These are phyloP conservation scores for Theileria sp. DNA, from an alignment of 169 alveolate genomes.

Conservation along the genomic window DNA sequence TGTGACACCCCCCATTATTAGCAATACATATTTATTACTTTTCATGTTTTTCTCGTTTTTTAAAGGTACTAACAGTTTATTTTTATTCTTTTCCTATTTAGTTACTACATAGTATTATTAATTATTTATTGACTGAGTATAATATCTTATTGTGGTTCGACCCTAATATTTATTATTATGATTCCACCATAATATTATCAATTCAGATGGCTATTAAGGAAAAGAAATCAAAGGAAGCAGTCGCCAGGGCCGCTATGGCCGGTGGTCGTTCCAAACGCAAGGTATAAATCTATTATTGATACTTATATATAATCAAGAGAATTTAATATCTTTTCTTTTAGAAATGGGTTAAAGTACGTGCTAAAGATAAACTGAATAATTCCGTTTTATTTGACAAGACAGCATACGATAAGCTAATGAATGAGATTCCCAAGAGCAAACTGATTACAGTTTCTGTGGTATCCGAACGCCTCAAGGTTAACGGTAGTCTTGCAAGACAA, in stretches of 20 bases:
- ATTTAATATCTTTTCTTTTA: constrained; percentile 23
- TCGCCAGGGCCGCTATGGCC: constrained; percentile 71
- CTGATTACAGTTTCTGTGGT: constrained; percentile 89
- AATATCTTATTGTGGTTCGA: background rate
- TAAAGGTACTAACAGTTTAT: background rate
- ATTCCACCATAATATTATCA: background rate
- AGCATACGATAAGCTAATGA: constrained; percentile 83
- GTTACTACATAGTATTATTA: background rate
- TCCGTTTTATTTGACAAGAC: constrained; percentile 92
- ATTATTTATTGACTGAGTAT: background rate
- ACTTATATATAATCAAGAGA: background rate
- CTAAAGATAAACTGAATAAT: constrained; percentile 93
- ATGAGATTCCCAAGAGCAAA: constrained; percentile 89
- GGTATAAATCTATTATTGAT: constrained; percentile 21
- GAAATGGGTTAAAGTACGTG: constrained; percentile 90
- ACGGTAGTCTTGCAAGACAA: constrained; percentile 87
- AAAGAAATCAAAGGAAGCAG: constrained; percentile 71
- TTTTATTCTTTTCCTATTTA: too few relatives aligned
- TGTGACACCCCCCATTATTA: background rate
- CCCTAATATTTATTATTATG: background rate
- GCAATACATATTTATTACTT: background rate
- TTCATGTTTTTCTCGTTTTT: background rate
- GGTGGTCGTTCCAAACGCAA: constrained; percentile 64
- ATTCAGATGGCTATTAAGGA: constrained; percentile 67
- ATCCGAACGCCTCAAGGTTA: constrained; percentile 88